These are phyloP conservation scores for Saccharum hybrid DNA, from an alignment of 202 grass and related monocot species.

Conservation along the genomic window DNA sequence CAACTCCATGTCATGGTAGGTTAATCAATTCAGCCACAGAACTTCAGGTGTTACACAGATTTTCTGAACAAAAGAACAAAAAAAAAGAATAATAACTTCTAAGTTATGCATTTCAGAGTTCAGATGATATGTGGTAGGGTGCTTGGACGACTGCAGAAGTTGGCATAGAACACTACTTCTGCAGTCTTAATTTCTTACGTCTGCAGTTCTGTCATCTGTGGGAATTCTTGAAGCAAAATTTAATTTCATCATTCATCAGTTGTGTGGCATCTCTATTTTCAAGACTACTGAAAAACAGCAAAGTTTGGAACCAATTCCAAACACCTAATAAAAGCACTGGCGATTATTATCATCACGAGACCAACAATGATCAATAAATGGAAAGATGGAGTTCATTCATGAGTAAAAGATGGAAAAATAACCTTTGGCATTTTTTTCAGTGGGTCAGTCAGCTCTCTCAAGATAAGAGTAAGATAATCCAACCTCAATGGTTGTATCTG, in stretches of 20 bases:
- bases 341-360: slow-evolving; percentile 3
- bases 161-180: background rate
- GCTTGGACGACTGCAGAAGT: slow-evolving; percentile 12
- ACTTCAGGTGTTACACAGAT: slow-evolving; percentile 13
- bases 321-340: background rate
- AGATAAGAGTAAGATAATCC: slow-evolving; percentile 84
- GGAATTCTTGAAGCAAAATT: too few relatives aligned
- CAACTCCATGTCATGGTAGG: too few relatives aligned
- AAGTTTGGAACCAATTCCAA: background rate
- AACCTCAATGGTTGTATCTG: too few relatives aligned
- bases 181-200: background rate
- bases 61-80: background rate
- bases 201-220: background rate
- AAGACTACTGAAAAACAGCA: background rate
- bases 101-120: background rate
- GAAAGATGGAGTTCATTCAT: slow-evolving; percentile 32
- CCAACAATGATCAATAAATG: slow-evolving; percentile 26
- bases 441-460: slow-evolving; percentile 72
- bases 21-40: too few relatives aligned
- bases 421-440: slow-evolving; percentile 81
- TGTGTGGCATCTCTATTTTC: slow-evolving; percentile 23
- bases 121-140: background rate
- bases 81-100: background rate
- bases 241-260: slow-evolving; percentile 20
- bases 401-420: slow-evolving; percentile 40